Base-by-base conservation (phyloP, 2,329 filamentous ascomycete species). In the Dryadomyces quercivorus region DNA sequence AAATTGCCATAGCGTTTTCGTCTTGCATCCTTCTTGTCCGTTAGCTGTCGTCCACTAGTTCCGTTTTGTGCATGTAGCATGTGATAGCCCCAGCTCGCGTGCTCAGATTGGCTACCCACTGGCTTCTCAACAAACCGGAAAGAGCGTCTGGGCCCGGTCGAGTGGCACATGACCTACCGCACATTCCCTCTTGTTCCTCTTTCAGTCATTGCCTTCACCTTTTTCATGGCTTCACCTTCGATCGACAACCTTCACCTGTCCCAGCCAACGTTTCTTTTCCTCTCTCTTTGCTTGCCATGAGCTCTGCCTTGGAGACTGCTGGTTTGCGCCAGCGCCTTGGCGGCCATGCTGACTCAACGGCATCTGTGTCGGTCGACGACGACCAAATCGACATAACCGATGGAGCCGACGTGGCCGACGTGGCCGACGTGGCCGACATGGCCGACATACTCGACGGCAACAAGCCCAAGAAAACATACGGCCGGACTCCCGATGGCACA, bases 401-500 rank as follows among this genome's bases (percentile, higher is more conserved):
- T 22, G 53, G 40, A 13, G 43, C 42, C 3, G 31, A 22, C 2
- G 2, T 21, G n/a, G 31, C 36, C 12, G 43, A 12, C 8, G 16
- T 18, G 26, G 36, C 18, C 50, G 44, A 55, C 5, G 26, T 31
- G 9, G 22, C 26, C 21, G 44, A 31, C 20, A 1, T 20, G 9
- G 22, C 26, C 21, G 44, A 31, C 20, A 1, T 20, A 4, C 46
- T 40, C 15, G 56, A 53, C 6, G 22, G 16, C 2, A 12, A 5
- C 56, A 71, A 70, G 62, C 55, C 63, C 15, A 83, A 82, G 67
- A 92, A 88, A 75, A 95, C 90, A 0, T 95, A 87, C 75, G 92
- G 92, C 55, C 84, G 91, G 60, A 96, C 92, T 15, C 88, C 88
- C 34, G 86, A 91, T 71, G 92, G 92, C 64, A 94, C 81, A 71